Percentiles rank a stretch among this genome's conserved stretches.
Conservation (phyloP, 306 rosid species). For the Cucumis sativus region Cucumber_9930_V3 NC_026660.2:26936001-26936500, state of each 20-base stretch:
- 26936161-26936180: constrained; percentile 47
- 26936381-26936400: constrained; percentile 58
- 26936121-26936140: constrained; percentile 1
- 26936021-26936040: constrained; percentile 67
- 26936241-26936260: constrained; percentile 40
- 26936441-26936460: constrained; percentile 27
- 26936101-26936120: constrained; percentile 38
- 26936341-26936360: constrained; percentile 69
- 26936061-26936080: constrained; percentile 84
- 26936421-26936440: constrained; percentile 61
- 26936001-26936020: constrained; percentile 82
- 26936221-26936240: constrained; percentile 26
- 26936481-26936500: constrained; percentile 35
- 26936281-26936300: constrained; percentile 36
- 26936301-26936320: constrained; percentile 34
- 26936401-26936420: constrained; percentile 61
- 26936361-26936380: constrained; percentile 63
- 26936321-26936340: constrained; percentile 51
- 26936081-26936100: constrained; percentile 39
- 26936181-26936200: constrained; percentile 52
- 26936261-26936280: neutral
- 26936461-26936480: constrained; percentile 34
- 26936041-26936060: constrained; percentile 48
- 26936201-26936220: constrained; percentile 37
- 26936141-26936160: constrained; percentile 45